Evolutionary conservation across 768 basidiomycete species (phyloP).

Genomic region (Russula vinacea): DNA sequence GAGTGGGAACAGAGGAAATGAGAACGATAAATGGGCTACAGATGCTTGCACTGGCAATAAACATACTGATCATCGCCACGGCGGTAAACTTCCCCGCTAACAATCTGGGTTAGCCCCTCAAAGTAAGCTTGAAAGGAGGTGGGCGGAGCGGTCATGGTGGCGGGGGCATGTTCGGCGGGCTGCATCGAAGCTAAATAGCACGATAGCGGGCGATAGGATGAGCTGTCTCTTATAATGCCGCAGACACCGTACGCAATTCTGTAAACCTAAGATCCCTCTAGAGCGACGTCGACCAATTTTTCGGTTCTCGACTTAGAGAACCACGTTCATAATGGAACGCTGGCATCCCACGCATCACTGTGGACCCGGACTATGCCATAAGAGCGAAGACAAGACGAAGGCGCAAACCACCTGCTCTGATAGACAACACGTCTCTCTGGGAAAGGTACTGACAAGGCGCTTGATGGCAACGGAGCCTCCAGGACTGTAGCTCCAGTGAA

Average conservation of each 20-base stretch:
- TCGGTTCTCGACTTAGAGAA: background rate
- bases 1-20: background rate
- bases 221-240: slow-evolving; percentile 9
- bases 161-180: background rate
- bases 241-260: background rate
- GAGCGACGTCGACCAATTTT: slow-evolving; percentile 15
- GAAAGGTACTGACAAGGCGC: background rate
- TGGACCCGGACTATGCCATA: slow-evolving; percentile 1
- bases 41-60: too few species aligned
- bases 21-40: background rate
- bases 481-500: background rate
- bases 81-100: slow-evolving; percentile 26
- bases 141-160: background rate
- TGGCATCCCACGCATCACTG: background rate
- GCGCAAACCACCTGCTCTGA: background rate
- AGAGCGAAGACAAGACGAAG: background rate
- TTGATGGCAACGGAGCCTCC: background rate
- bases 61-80: slow-evolving; percentile 27
- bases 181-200: slow-evolving; percentile 4
- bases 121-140: slow-evolving; percentile 18
- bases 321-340: slow-evolving; percentile 8
- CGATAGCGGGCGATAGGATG: background rate
- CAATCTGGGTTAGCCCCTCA: slow-evolving; percentile 19
- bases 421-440: background rate
- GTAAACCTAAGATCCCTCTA: background rate